Conservation (phyloP, 139 green algal species). For the Chlorella sp. region DNA sequence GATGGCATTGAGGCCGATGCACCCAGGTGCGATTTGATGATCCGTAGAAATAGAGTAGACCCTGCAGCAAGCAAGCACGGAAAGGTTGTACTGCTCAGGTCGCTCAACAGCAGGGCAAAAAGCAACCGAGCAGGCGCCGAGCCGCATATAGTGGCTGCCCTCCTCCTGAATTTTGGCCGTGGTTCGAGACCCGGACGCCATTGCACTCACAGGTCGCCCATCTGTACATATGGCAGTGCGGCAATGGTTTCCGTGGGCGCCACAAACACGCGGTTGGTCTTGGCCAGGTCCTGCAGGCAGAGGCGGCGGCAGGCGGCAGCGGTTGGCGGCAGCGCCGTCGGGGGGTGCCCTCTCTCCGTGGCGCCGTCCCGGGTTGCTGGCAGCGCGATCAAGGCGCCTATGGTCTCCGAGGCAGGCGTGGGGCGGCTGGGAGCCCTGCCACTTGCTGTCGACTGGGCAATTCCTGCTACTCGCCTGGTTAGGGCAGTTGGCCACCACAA, state of each 20-base stretch:
- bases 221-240: constrained; percentile 52
- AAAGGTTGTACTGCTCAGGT: background rate
- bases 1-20: constrained; percentile 85
- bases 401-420: background rate
- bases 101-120: background rate
- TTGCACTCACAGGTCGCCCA: constrained; percentile 60
- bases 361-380: too few relatives aligned
- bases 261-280: constrained; percentile 82
- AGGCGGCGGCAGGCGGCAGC: background rate
- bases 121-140: background rate
- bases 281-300: constrained; percentile 60
- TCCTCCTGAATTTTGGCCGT: background rate
- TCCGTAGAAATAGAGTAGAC: constrained; percentile 73
- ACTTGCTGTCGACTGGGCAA: background rate
- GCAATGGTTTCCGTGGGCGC: constrained; percentile 55
- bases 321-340: background rate
- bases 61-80: constrained; percentile 51
- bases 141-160: background rate
- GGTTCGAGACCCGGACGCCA: too few relatives aligned
- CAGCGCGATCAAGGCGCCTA: too few relatives aligned
- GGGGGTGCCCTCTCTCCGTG: background rate
- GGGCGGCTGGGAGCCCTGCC: background rate
- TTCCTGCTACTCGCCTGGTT: constrained; percentile 26
- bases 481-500: constrained; percentile 47
- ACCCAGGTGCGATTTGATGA: constrained; percentile 55